Percentiles rank a stretch among this genome's conserved stretches.
Conservation (phyloP, 768 basidiomycete genomes). For the Sistotremastrum niveocremeum region DNA sequence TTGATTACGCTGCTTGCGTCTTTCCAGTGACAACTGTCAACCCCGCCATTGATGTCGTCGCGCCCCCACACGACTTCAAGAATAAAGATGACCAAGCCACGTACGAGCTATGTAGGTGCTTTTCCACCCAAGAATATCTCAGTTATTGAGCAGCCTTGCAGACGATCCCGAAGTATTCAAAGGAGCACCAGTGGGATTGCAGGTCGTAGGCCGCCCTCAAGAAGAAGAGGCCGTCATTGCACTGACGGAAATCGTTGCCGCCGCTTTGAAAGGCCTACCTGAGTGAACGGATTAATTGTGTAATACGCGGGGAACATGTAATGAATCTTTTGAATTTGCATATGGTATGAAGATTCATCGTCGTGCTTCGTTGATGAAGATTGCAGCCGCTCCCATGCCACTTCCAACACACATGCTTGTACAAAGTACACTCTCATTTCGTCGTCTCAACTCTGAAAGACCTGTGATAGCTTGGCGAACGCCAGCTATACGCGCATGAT, state of each 20-base stretch:
- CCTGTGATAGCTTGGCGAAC: constrained; percentile 80
- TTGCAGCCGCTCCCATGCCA: constrained; percentile 79
- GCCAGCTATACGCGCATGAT: constrained; percentile 40
- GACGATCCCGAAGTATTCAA: constrained; percentile 44
- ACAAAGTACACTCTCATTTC: constrained; percentile 54
- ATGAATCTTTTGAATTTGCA: no score
- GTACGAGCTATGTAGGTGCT: constrained; percentile 38
- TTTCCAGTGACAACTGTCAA: constrained; percentile 57
- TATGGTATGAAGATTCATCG: neutral
- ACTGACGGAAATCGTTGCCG: constrained; percentile 53
- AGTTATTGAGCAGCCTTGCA: constrained; percentile 11
- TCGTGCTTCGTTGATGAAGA: constrained; percentile 60
- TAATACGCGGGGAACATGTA: no score
- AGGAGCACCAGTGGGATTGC: constrained; percentile 49
- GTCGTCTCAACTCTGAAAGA: constrained; percentile 66
- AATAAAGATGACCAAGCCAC: constrained; percentile 31
- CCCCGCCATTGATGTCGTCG: constrained; percentile 34
- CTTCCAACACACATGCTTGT: constrained; percentile 74
- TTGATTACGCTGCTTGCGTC: constrained; percentile 50
- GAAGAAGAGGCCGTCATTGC: constrained; percentile 67
- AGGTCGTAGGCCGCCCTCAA: constrained; percentile 52
- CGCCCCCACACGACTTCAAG: constrained; percentile 33
- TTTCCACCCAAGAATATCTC: neutral
- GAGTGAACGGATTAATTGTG: no score
- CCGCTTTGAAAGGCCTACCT: constrained; percentile 27